Conservation (phyloP, 495 filamentous ascomycete genomes). For the Corynascus novoguineensis region DNA sequence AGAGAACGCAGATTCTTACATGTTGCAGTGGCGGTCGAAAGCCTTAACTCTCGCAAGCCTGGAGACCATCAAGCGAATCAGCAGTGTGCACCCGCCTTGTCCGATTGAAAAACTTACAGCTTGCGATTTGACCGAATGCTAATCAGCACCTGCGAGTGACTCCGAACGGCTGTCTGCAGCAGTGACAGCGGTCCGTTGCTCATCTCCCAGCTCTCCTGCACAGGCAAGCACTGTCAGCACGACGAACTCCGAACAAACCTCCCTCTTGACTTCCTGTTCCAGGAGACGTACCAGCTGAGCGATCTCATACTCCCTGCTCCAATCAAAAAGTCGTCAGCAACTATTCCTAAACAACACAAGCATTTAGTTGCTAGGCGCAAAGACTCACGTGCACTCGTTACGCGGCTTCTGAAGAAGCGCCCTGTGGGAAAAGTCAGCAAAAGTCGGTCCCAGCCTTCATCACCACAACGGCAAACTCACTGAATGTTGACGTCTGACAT, state of each 20-base stretch:
- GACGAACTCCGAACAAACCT: not conserved
- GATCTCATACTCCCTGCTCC: slow-evolving; percentile 26
- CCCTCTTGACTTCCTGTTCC: not conserved
- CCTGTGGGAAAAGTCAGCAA: slow-evolving; percentile 14
- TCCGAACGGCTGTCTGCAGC: slow-evolving; percentile 83
- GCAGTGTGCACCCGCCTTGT: not conserved
- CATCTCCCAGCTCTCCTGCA: slow-evolving; percentile 29
- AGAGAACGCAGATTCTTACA: slow-evolving; percentile 9
- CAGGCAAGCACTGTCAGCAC: not conserved
- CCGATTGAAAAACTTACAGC: slow-evolving; percentile 16
- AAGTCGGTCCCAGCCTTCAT: not conserved
- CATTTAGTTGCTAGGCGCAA: not conserved
- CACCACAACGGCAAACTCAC: slow-evolving; percentile 4
- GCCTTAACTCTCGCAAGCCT: slow-evolving; percentile 48
- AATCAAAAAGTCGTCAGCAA: slow-evolving; percentile 1
- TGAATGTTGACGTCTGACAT: slow-evolving; percentile 29
- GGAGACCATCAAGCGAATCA: not conserved
- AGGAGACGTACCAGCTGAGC: slow-evolving; percentile 23
- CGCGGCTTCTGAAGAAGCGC: slow-evolving; percentile 28
- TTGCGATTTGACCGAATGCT: slow-evolving; percentile 91
- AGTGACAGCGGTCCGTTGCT: slow-evolving; percentile 54
- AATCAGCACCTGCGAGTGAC: slow-evolving; percentile 84
- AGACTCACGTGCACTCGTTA: slow-evolving; percentile 31
- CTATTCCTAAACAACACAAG: not conserved
- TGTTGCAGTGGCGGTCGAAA: slow-evolving; percentile 41